Percentiles rank a stretch among this genome's conserved stretches.
These are phyloP conservation scores for Amanita rimosa DNA, from an alignment of 768 basidiomycete genomes.

Conservation along the genomic window DNA sequence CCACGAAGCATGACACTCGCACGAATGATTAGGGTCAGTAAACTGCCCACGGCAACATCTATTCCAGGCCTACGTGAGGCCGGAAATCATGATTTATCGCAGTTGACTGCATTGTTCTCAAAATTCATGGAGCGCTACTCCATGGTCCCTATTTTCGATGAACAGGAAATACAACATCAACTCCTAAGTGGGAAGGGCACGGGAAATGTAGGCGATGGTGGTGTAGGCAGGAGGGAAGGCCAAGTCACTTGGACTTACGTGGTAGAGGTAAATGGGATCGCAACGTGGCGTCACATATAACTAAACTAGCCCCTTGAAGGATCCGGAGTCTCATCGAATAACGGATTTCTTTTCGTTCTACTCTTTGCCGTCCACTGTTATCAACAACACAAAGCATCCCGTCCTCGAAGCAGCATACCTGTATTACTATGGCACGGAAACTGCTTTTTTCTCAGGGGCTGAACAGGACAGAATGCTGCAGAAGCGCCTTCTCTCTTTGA, in stretches of 20 bases:
- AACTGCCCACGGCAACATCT: constrained; percentile 38
- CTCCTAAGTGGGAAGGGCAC: constrained; percentile 77
- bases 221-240: constrained; percentile 42
- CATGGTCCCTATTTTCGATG: constrained; percentile 61
- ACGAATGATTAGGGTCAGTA: constrained; percentile 74
- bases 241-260: constrained; percentile 98
- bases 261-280: constrained; percentile 55
- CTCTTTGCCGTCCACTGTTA: constrained; percentile 88
- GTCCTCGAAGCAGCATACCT: constrained; percentile 88
- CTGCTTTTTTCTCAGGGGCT: constrained; percentile 48
- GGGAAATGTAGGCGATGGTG: constrained; percentile 38
- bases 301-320: constrained; percentile 34
- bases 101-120: constrained; percentile 59
- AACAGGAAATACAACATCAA: constrained; percentile 79
- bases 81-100: constrained; percentile 63
- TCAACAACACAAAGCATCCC: constrained; percentile 60
- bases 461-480: constrained; percentile 57
- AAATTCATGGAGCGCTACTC: constrained; percentile 82
- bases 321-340: constrained; percentile 70
- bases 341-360: constrained; percentile 98
- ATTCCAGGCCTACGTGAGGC: constrained; percentile 78
- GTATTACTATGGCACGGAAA: constrained; percentile 87
- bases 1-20: constrained; percentile 84
- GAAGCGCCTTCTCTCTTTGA: constrained; percentile 56
- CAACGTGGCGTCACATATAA: background rate